Percentiles rank a stretch among this genome's conserved stretches.
phyloP scores from a whole-genome alignment of 202 grass and related monocot species.

The Carex arenaria region DNA sequence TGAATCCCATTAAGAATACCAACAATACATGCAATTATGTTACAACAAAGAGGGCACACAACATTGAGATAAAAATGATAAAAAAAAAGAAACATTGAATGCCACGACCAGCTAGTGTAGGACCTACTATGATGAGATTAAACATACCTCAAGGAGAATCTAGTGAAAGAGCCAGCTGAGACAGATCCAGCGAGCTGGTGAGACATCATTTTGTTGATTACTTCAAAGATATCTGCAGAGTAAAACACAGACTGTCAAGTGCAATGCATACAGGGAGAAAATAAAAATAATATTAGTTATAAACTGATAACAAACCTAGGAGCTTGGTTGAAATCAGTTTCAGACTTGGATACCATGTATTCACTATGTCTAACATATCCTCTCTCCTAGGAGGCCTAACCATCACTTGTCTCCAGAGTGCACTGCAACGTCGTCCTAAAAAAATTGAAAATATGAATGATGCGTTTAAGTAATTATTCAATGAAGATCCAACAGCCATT shows the following conservation, averaged over 20 bases:
- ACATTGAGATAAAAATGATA: neutral
- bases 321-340: slow-evolving; percentile 49
- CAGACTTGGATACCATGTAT: slow-evolving; percentile 75
- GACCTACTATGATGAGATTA: slow-evolving; percentile 14
- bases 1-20: neutral
- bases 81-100: slow-evolving; percentile 1
- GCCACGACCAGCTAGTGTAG: neutral
- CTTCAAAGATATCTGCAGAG: slow-evolving; percentile 73
- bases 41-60: neutral
- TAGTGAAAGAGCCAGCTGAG: slow-evolving; percentile 38
- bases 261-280: slow-evolving; percentile 21
- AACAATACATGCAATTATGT: neutral
- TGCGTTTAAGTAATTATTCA: neutral
- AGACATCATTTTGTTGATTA: slow-evolving; percentile 51
- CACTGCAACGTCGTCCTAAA: slow-evolving; percentile 58
- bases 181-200: slow-evolving; percentile 53
- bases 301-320: slow-evolving; percentile 42
- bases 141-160: slow-evolving; percentile 82
- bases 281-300: slow-evolving; percentile 13
- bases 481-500: neutral
- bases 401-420: slow-evolving; percentile 87
- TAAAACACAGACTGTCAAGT: slow-evolving; percentile 10
- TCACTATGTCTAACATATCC: slow-evolving; percentile 74
- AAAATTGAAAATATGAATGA: slow-evolving; percentile 24
- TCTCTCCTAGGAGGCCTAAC: slow-evolving; percentile 45